Percentiles rank a stretch among this genome's conserved stretches.
Evolutionary conservation across 208 protist genomes (phyloP).

Genomic region (Acanthamoeba triangularis): DNA sequence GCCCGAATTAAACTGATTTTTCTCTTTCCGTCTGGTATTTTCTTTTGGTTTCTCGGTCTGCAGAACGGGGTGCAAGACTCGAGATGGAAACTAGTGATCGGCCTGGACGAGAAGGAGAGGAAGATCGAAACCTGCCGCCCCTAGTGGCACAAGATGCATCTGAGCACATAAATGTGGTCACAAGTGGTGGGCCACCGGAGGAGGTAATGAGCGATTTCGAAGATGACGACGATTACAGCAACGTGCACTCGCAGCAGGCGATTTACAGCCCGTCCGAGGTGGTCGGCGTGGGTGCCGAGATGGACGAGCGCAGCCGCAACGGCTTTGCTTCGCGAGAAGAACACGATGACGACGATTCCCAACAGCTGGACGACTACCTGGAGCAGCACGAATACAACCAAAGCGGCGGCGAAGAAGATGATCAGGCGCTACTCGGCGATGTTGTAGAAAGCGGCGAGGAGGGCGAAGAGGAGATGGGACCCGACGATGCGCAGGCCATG

Average conservation of each 20-base stretch:
- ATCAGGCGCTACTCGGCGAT: background rate
- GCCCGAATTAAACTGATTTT: no score
- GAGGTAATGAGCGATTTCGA: conserved; percentile 19
- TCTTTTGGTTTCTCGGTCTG: no score
- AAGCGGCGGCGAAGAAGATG: background rate
- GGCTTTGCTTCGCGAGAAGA: background rate
- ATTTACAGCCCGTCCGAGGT: background rate
- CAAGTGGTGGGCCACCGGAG: background rate
- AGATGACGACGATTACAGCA: background rate
- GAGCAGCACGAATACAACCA: background rate
- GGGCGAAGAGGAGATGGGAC: background rate
- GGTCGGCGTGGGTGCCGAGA: background rate
- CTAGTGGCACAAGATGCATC: no score
- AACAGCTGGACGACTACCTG: background rate
- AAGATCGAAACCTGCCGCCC: no score
- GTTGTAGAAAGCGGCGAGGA: background rate
- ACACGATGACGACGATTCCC: background rate
- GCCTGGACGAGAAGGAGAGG: no score
- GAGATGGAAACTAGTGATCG: no score
- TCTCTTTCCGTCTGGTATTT: no score
- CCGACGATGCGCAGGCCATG: background rate
- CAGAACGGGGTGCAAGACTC: no score
- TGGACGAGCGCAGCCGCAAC: background rate
- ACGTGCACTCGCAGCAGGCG: background rate
- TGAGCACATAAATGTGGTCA: no score